Base-by-base conservation (phyloP, 352 stramenopile species). In the Pythium rhizo-oryzae region DNA sequence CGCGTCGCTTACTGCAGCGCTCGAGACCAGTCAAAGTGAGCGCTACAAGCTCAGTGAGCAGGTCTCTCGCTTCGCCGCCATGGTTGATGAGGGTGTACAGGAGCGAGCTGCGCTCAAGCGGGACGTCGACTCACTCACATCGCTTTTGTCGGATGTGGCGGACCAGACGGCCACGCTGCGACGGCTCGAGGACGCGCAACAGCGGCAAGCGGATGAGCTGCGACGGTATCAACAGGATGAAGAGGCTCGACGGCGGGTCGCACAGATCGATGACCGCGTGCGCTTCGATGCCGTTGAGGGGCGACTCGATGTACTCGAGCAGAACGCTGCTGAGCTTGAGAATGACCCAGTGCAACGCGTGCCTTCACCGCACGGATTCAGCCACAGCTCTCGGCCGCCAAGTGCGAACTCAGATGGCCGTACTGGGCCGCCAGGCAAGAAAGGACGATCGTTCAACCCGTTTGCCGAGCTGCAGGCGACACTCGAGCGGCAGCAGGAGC, bases 141-240 rank as follows among this genome's bases (percentile, higher is more conserved):
- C 53, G 1, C 24, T 59, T 25, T 24, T 69, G n/a, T 59, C 49
- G 33, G 49, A 49, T 52, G 43, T 41, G 16, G 30, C 46, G 7
- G 37, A 28, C 8, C 33, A 65, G 12, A 15, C 59, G 2, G 19
- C 13, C 18, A 23, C 30, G 15, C 13, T 65, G 28, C n/a, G 33
- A 47, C 15, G 55, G 9, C 46, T 65, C 11, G 30, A 50, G 6
- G 33, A 44, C 3, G 28, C 59, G 6, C 59, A 65, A 2, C 28
- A 63, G 15, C 62, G 62, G 23, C 53, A 69, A 50, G 43, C 43
- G 11, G 54, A 69, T 1, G 62, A 69, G 16, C 30, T 69, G 2
- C 46, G 57, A 24, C 41, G 56, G 44, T 61, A 63, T 18, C 53
- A 69, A 21, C 62, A 69, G 21, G 62, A 69, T 18, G 43, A 63